These are phyloP conservation scores for Arabidopsis lyrata DNA, from an alignment of 441 rosid species.

Conservation along the genomic window DNA sequence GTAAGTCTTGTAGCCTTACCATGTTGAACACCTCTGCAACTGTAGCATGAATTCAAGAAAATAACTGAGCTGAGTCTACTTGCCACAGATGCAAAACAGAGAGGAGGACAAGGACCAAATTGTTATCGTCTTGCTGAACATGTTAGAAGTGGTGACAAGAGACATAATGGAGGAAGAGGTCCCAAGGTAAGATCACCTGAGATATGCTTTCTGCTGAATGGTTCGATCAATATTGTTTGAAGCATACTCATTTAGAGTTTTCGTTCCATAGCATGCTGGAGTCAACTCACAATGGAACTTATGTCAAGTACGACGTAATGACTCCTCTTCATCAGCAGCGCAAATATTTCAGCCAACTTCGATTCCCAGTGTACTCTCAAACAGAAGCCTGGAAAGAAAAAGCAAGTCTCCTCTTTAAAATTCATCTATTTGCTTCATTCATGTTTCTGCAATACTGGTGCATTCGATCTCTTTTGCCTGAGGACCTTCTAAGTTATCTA, in stretches of 20 bases:
- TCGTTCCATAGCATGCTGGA: constrained; percentile 53
- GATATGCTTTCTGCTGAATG: constrained; percentile 15
- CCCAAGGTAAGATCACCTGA: constrained; percentile 53
- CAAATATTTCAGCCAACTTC: constrained; percentile 62
- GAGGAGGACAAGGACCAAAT: constrained; percentile 69
- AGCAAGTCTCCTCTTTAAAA: constrained; percentile 40
- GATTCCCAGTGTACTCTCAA: constrained; percentile 60
- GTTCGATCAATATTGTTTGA: constrained; percentile 27
- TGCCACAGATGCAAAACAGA: constrained; percentile 57
- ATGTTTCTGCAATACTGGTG: not conserved
- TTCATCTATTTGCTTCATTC: constrained; percentile 11
- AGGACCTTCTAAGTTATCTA: constrained; percentile 16
- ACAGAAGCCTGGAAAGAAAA: constrained; percentile 81
- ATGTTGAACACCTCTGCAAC: constrained; percentile 25
- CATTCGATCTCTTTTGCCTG: constrained; percentile 18
- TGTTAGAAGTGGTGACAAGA: constrained; percentile 78
- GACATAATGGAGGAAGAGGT: constrained; percentile 70
- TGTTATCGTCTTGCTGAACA: constrained; percentile 72
- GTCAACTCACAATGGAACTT: constrained; percentile 63
- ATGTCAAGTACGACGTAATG: constrained; percentile 62
- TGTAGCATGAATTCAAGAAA: constrained; percentile 20
- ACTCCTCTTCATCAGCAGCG: constrained; percentile 65
- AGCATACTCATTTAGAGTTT: constrained; percentile 26
- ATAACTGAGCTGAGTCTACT: constrained; percentile 20
- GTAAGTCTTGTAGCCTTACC: constrained; percentile 43